Evolutionary conservation across 2,329 filamentous ascomycete genomes (phyloP).

Genomic region (Pyrenochaeta sp.): DNA sequence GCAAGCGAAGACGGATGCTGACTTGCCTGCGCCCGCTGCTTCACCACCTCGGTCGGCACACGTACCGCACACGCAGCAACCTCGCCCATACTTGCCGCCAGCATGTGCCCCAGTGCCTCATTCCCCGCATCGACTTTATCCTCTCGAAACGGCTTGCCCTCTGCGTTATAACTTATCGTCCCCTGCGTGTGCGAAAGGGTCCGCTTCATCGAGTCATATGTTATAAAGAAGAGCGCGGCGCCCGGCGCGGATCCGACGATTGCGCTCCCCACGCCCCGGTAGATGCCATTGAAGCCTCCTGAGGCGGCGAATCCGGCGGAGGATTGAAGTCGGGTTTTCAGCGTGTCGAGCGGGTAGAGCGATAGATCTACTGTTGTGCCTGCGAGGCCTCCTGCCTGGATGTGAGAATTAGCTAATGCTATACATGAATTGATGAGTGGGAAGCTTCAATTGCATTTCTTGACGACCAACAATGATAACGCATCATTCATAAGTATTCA

Average conservation of each 20-base stretch:
- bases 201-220: slow-evolving; percentile 78
- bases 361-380: slow-evolving; percentile 97
- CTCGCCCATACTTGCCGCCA: slow-evolving; percentile 86
- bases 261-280: slow-evolving; percentile 88
- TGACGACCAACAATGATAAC: too few relatives aligned
- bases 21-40: slow-evolving; percentile 92
- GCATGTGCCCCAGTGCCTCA: slow-evolving; percentile 71
- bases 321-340: slow-evolving; percentile 97
- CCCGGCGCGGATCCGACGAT: slow-evolving; percentile 91
- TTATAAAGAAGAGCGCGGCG: slow-evolving; percentile 96
- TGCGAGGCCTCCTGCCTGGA: slow-evolving; percentile 83
- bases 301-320: slow-evolving; percentile 77
- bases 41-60: slow-evolving; percentile 95
- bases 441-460: not conserved
- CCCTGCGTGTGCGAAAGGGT: slow-evolving; percentile 20
- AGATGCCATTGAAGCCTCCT: slow-evolving; percentile 90
- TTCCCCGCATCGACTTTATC: slow-evolving; percentile 13
- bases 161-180: slow-evolving; percentile 27
- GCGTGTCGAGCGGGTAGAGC: slow-evolving; percentile 96
- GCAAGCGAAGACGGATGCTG: slow-evolving; percentile 75
- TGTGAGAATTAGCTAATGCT: slow-evolving; percentile 3
- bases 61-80: slow-evolving; percentile 90
- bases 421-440: not conserved
- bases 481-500: too few relatives aligned
- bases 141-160: slow-evolving; percentile 39